Conservation (phyloP, 179 eudicot species). For the Beta macrorhiza region DNA sequence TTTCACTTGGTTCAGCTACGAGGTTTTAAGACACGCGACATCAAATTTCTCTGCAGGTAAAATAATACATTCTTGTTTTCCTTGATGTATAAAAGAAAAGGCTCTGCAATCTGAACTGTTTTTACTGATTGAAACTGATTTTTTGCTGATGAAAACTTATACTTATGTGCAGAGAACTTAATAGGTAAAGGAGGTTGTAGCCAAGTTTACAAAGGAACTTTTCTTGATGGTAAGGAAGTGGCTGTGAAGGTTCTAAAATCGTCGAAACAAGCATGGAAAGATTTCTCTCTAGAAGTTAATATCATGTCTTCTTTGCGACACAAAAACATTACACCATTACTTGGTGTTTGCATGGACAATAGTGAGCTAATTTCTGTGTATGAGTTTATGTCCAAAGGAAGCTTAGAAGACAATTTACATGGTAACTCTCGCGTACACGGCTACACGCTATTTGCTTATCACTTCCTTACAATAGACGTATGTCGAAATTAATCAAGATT, state of each 20-base stretch:
- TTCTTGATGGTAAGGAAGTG: constrained; percentile 70
- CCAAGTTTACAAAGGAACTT: constrained; percentile 72
- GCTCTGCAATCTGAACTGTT: background rate
- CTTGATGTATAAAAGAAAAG: background rate
- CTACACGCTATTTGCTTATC: background rate
- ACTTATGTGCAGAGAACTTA: constrained; percentile 51
- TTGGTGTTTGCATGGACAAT: constrained; percentile 75
- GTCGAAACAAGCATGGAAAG: constrained; percentile 65
- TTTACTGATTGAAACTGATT: background rate
- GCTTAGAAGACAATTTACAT: constrained; percentile 66
- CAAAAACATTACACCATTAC: constrained; percentile 59
- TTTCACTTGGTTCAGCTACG: constrained; percentile 69
- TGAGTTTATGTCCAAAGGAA: constrained; percentile 67
- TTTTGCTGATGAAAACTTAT: background rate
- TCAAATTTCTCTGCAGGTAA: constrained; percentile 72
- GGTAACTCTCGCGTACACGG: constrained; percentile 36
- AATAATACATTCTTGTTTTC: background rate
- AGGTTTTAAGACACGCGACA: constrained; percentile 61
- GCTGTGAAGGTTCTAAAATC: constrained; percentile 77
- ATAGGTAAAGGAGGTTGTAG: constrained; percentile 86
- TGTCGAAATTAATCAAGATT: background rate
- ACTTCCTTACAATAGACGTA: too few relatives aligned
- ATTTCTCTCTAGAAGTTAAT: constrained; percentile 68
- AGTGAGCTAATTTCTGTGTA: constrained; percentile 66
- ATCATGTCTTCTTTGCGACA: constrained; percentile 71